Evolutionary conservation across 257 asterid genomes (phyloP).

Genomic region (Scutellaria barbata): DNA sequence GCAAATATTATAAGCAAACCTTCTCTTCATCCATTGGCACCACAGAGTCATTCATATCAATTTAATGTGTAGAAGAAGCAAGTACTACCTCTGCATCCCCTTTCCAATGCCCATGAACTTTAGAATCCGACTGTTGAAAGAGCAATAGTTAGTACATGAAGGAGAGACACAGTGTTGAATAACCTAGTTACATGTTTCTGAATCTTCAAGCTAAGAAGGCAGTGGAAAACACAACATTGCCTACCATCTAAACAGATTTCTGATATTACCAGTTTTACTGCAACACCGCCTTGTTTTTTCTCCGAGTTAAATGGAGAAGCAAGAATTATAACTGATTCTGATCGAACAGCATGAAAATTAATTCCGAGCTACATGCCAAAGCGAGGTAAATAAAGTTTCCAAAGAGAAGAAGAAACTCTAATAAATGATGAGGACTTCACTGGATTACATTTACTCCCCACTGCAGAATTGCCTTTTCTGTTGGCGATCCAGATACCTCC

Average conservation of each 20-base stretch:
- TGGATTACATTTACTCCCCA: conserved; percentile 79
- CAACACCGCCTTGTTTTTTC: conserved; percentile 96
- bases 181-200: background rate
- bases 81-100: conserved; percentile 96
- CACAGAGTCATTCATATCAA: conserved; percentile 64
- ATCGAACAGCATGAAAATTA: conserved; percentile 64
- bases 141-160: conserved; percentile 11
- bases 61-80: conserved; percentile 65
- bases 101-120: conserved; percentile 85
- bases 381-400: conserved; percentile 22
- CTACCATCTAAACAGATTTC: conserved; percentile 5
- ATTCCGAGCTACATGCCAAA: conserved; percentile 74
- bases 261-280: conserved; percentile 64
- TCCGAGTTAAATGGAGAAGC: conserved; percentile 97
- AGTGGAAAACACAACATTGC: conserved; percentile 2
- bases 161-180: conserved; percentile 3
- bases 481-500: conserved; percentile 94
- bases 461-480: conserved; percentile 94
- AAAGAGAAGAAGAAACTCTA: conserved; percentile 1
- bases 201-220: conserved; percentile 21
- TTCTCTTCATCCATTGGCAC: conserved; percentile 66
- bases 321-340: conserved; percentile 68
- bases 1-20: conserved; percentile 46
- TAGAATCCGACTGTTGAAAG: conserved; percentile 65
- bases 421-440: conserved; percentile 25